Base-by-base conservation (phyloP, 441 rosid genomes). In the Aleurites moluccanus region DNA sequence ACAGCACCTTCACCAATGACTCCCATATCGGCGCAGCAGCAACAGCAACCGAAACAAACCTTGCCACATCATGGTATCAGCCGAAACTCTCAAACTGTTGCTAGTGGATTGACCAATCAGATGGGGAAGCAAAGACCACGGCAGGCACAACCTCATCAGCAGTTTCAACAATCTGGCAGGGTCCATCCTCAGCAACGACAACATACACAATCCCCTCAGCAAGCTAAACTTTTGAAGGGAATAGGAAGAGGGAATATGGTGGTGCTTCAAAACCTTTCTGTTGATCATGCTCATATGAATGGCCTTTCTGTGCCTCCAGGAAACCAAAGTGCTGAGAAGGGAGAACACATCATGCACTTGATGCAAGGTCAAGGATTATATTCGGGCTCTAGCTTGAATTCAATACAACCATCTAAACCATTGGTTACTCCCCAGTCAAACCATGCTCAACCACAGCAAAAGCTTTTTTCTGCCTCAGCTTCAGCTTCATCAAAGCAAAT, bases 61-160 rank as follows among this genome's bases (percentile, higher is more conserved):
- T 72, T 90, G 83, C 84, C 91, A 3, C 86, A 87, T 81, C 91
- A 90, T 57, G 90, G 89, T 64, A 75, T 86, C 28, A 75, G 80
- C 79, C 84, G 90, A 80, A 94, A 80, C 81, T 77, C 93, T 52
- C 97, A 86, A 77, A 77, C 86, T 77, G 86, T 79, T 76, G 83
- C 83, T 69, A 75, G 85, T 77, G 92, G 92, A 70, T 72, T 86
- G 78, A 87, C 83, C 80, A 94, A 87, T 86, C 99, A 88, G 85
- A 84, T 83, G 62, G 96, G 90, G 65, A 97, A 93, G 88, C 99
- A 90, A 80, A 88, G 97, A 50, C 92, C 80, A 67, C 91, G 88
- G 80, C 98, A 89, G 82, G 96, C 89, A 83, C 97, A 86, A 76
- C 93, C 88, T 80, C 89, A 88, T 81, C 96, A 92, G 86, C 98